These are phyloP conservation scores for Verticillium longisporum DNA, from an alignment of 2,329 filamentous ascomycete species.

Conservation along the genomic window DNA sequence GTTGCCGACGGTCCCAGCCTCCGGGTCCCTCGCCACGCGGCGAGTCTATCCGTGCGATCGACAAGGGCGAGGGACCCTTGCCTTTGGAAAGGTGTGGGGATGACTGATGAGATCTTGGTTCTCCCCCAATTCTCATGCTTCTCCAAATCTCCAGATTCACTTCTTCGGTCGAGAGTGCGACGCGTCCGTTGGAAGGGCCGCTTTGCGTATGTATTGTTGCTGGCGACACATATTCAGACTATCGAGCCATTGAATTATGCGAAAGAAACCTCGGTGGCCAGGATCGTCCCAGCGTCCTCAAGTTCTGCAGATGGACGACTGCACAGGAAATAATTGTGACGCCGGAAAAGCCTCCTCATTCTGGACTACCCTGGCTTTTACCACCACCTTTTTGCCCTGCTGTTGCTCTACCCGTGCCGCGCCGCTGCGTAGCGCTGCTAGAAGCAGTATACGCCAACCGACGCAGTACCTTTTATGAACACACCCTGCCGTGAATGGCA, in stretches of 20 bases:
- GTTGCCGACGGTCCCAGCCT: conserved; percentile 1
- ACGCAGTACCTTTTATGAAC: background rate
- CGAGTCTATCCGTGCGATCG: conserved; percentile 1
- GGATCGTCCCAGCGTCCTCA: too few relatives aligned
- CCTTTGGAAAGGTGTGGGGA: background rate
- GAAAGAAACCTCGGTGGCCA: too few relatives aligned
- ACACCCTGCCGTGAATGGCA: background rate
- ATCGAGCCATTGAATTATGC: too few relatives aligned
- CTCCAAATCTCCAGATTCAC: background rate
- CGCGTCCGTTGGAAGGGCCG: too few relatives aligned
- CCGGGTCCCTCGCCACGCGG: conserved; percentile 2
- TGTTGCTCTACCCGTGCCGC: background rate
- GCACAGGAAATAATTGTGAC: too few relatives aligned
- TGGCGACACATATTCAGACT: too few relatives aligned
- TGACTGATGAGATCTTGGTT: background rate
- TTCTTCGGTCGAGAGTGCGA: background rate
- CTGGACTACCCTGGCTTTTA: background rate
- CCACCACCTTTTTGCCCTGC: background rate
- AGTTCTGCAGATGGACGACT: too few relatives aligned
- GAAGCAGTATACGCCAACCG: too few relatives aligned
- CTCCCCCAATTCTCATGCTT: background rate
- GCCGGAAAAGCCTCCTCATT: background rate
- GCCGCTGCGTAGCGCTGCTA: background rate
- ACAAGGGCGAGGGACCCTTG: background rate
- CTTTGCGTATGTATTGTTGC: too few relatives aligned